Percentiles rank a stretch among this genome's conserved stretches.
Evolutionary conservation across 208 protist genomes (phyloP).

Genomic region (Porcisia hertigi): DNA sequence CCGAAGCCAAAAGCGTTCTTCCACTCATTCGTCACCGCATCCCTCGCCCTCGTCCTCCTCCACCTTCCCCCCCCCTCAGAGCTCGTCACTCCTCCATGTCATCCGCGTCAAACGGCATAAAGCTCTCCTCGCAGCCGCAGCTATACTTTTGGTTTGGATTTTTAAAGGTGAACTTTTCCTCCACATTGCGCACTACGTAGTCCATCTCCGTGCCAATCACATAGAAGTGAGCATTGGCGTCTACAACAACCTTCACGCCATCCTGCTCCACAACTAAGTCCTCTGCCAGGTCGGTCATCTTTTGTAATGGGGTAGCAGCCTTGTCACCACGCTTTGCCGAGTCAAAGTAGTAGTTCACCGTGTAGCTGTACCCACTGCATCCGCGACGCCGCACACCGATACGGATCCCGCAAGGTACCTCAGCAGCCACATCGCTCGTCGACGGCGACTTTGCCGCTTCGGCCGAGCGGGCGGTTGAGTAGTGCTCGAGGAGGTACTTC

Average conservation of each 20-base stretch:
- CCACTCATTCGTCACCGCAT: background rate
- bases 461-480: slow-evolving; percentile 2
- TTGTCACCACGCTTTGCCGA: background rate
- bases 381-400: slow-evolving; percentile 94
- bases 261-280: slow-evolving; percentile 91
- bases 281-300: slow-evolving; percentile 14
- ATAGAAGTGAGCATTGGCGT: slow-evolving; percentile 94
- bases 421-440: background rate
- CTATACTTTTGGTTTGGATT: slow-evolving; percentile 96
- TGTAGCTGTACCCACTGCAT: slow-evolving; percentile 97
- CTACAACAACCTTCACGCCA: slow-evolving; percentile 94
- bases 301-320: background rate
- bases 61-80: background rate
- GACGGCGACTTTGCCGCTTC: background rate
- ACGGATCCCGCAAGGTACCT: slow-evolving; percentile 71
- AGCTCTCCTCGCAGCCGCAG: slow-evolving; percentile 97
- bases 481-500: slow-evolving; percentile 72
- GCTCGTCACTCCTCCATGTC: slow-evolving; percentile 52
- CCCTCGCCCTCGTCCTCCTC: background rate
- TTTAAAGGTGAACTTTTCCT: slow-evolving; percentile 96
- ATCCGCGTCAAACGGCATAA: slow-evolving; percentile 91
- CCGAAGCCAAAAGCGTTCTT: background rate
- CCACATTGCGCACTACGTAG: slow-evolving; percentile 93
- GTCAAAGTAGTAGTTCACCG: slow-evolving; percentile 91
- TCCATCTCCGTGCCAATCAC: slow-evolving; percentile 98